Evolutionary conservation across 179 eudicot species (phyloP).

Genomic region (Spergularia azorica): DNA sequence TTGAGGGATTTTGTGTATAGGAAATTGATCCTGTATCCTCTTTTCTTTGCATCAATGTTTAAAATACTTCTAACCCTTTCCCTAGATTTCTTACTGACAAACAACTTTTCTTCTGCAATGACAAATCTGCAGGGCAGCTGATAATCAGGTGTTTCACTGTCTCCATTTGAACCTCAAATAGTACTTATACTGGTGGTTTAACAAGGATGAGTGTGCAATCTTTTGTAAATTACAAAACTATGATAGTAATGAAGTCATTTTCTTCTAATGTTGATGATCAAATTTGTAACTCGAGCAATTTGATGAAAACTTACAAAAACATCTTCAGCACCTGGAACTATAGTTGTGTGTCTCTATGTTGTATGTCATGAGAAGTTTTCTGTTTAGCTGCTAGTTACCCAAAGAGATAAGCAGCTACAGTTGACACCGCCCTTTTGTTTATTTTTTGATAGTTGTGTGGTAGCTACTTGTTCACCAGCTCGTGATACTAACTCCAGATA

Average conservation of each 20-base stretch:
- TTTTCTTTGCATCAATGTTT: neutral
- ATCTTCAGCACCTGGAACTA: too few relatives aligned
- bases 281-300: too few relatives aligned
- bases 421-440: too few relatives aligned
- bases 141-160: conserved; percentile 48
- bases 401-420: neutral
- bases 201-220: neutral
- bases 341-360: too few relatives aligned
- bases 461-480: conserved; percentile 72
- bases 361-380: too few relatives aligned
- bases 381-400: neutral
- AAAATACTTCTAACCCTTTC: too few relatives aligned
- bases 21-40: neutral
- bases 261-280: neutral
- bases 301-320: too few relatives aligned
- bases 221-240: neutral
- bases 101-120: conserved; percentile 17
- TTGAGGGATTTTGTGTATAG: neutral
- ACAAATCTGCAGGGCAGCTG: conserved; percentile 55
- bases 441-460: conserved; percentile 41
- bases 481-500: conserved; percentile 49
- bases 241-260: neutral
- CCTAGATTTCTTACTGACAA: neutral
- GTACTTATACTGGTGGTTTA: neutral
- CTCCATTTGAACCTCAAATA: neutral